A percentile compares a stretch with the other conserved stretches of the same genome.
These are phyloP conservation scores for Acanthamoeba triangularis DNA, from an alignment of 208 protist genomes.

Conservation along the genomic window DNA sequence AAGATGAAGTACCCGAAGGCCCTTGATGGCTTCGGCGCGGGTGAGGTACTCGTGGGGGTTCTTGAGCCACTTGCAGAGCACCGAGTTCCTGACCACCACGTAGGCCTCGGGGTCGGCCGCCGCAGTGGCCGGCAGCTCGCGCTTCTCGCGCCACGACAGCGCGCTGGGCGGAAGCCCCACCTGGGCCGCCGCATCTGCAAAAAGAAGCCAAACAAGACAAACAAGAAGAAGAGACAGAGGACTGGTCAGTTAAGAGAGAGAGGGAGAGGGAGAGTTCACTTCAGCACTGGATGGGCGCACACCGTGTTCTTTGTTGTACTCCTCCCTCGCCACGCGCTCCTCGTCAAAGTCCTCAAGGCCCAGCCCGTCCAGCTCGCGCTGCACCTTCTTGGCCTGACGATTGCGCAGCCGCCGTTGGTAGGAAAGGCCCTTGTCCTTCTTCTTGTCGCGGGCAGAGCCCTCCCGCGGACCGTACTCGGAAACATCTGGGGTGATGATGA, in stretches of 20 bases:
- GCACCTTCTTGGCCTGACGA: constrained; percentile 40
- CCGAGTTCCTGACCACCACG: constrained; percentile 68
- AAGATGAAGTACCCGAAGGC: constrained; percentile 7
- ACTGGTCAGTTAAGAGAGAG: background rate
- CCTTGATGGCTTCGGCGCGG: constrained; percentile 57
- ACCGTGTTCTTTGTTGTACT: constrained; percentile 65
- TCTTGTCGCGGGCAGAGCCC: background rate
- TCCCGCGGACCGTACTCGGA: constrained; percentile 54
- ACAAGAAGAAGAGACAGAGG: background rate
- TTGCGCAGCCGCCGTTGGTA: constrained; percentile 65
- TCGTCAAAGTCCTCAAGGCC: constrained; percentile 17
- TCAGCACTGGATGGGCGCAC: background rate
- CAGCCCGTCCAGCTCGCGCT: background rate
- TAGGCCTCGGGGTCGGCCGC: background rate
- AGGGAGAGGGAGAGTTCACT: background rate
- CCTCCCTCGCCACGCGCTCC: constrained; percentile 6
- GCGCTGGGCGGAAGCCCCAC: constrained; percentile 31
- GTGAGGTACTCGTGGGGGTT: constrained; percentile 74
- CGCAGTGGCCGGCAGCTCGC: constrained; percentile 57
- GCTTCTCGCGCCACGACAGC: constrained; percentile 71
- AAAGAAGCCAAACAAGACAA: background rate
- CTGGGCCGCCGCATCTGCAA: constrained; percentile 42
- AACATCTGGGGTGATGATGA: background rate
- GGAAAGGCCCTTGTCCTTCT: constrained; percentile 35
- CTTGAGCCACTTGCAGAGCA: constrained; percentile 63